Conservation (phyloP, 495 filamentous ascomycete species). For the Hypomontagnella monticulosa region DNA sequence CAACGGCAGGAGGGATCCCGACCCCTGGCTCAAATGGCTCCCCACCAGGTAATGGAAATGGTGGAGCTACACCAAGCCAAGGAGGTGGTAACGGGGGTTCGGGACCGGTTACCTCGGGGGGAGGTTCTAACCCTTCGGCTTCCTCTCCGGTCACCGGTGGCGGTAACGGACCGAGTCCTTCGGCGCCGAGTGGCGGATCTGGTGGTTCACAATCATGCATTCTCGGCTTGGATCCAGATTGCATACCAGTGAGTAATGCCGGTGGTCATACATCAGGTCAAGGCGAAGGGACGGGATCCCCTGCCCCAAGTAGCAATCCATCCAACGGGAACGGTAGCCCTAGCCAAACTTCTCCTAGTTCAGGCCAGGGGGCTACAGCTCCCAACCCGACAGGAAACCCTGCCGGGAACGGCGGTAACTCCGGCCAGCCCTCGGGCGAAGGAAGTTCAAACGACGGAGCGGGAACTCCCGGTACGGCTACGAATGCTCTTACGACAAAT, state of each 20-base stretch:
- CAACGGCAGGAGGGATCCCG: slow-evolving; percentile 5
- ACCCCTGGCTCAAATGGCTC: slow-evolving; percentile 23
- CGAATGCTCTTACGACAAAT: slow-evolving; percentile 11
- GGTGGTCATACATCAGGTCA: slow-evolving; percentile 16
- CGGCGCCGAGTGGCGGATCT: slow-evolving; percentile 2
- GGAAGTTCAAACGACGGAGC: neutral
- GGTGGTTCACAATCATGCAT: slow-evolving; percentile 1
- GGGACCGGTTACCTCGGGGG: slow-evolving; percentile 12
- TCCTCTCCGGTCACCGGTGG: slow-evolving; percentile 9
- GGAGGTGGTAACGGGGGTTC: slow-evolving; percentile 20
- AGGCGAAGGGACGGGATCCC: slow-evolving; percentile 3
- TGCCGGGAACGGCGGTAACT: neutral
- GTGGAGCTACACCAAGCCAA: slow-evolving; percentile 19
- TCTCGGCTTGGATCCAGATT: slow-evolving; percentile 7
- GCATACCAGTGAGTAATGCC: slow-evolving; percentile 5
- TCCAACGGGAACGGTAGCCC: neutral
- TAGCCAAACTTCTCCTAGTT: slow-evolving; percentile 9
- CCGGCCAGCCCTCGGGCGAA: neutral
- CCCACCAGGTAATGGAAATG: too few relatives aligned
- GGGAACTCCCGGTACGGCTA: slow-evolving; percentile 9
- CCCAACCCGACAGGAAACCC: slow-evolving; percentile 1
- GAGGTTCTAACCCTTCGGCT: slow-evolving; percentile 9
- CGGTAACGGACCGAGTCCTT: neutral
- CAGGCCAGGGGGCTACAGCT: slow-evolving; percentile 12
- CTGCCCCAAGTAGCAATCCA: slow-evolving; percentile 6